Evolutionary conservation across 208 protist genomes (phyloP).

Genomic region (Trypanosoma vivax): DNA sequence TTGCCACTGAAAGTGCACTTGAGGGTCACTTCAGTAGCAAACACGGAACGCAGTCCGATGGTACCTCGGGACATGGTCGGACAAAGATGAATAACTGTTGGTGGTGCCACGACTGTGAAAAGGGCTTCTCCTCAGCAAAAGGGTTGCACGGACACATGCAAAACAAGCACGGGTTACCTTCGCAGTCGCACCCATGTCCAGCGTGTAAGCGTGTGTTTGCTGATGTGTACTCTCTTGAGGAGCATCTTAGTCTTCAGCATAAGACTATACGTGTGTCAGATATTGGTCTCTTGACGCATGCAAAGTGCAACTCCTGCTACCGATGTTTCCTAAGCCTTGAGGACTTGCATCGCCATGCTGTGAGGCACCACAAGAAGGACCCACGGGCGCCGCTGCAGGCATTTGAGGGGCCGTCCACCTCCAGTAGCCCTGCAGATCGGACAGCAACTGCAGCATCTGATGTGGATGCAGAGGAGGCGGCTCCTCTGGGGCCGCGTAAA

Average conservation of each 20-base stretch:
- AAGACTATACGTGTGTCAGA: conserved; percentile 31
- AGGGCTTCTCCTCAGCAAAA: conserved; percentile 47
- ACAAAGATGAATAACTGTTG: conserved; percentile 45
- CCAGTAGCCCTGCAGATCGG: not conserved
- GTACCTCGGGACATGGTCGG: not conserved
- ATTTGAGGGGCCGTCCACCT: conserved; percentile 21
- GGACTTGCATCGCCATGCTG: conserved; percentile 50
- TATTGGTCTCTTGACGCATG: conserved; percentile 40
- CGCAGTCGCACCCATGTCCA: conserved; percentile 60
- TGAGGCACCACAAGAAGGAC: conserved; percentile 69
- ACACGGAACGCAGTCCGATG: conserved; percentile 17
- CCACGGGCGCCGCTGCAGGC: conserved; percentile 28
- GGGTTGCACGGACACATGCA: conserved; percentile 48
- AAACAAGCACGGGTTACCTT: conserved; percentile 44
- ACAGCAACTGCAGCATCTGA: not conserved
- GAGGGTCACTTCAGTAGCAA: conserved; percentile 39
- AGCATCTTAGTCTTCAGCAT: conserved; percentile 53
- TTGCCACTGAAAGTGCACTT: conserved; percentile 23
- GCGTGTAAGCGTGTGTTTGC: conserved; percentile 73
- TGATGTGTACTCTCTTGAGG: conserved; percentile 52
- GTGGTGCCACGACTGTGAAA: conserved; percentile 80
- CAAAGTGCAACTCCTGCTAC: conserved; percentile 42
- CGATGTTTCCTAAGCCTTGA: conserved; percentile 55
- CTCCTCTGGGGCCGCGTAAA: too few relatives aligned
- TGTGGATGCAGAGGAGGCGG: not conserved